Evolutionary conservation across 129 eudicot species (phyloP), one percentile per base, ranked within the genome.

Genomic region (Saposhnikovia divaricata): DNA sequence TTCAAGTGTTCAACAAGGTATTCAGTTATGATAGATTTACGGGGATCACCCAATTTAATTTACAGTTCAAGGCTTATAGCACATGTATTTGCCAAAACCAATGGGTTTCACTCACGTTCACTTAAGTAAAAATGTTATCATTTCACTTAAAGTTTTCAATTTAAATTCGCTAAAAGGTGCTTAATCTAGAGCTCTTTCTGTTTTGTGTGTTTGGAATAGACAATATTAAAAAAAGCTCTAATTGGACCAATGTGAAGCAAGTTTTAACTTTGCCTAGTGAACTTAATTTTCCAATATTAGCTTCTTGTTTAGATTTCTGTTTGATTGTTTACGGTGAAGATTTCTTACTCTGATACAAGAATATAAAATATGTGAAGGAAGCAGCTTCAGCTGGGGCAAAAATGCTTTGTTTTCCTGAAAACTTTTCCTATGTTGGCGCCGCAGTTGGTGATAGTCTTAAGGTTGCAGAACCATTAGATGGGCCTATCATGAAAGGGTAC

Each of bases 311-410:
- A 13, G n/a, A 13, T 74, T n/a, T 45, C 37, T 27, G 19, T 39
- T 71, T 39, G 27, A 34, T 44, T 34, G 25, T n/a, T 27, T 71
- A 9, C 25, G 21, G 61, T 73, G 27, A 12, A 13, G 9, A 73
- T 73, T 9, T 44, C 19, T 2, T 2, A 43, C 23, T 44, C 34
- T 43, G 38, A 74, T 74, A 15, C 34, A 27, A 46, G 28, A 1
- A 27, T 40, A 16, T 72, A 48, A 48, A 21, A 39, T 48, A 37
- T 83, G 72, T 77, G 72, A 53, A 92, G 96, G 98, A 94, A 89
- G 98, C 98, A 68, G 96, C 91, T 61, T 80, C 91, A 73, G 97
- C 92, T 63, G 98, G 98, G 69, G 98, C 91, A 75, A 88, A 91
- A 77, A 82, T 93, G 88, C 83, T 93, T 75, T 91, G 97, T 71